Evolutionary conservation across 2,329 filamentous ascomycete species (phyloP), one percentile per base, ranked within the genome.

Genomic region (Microdochium paspali): DNA sequence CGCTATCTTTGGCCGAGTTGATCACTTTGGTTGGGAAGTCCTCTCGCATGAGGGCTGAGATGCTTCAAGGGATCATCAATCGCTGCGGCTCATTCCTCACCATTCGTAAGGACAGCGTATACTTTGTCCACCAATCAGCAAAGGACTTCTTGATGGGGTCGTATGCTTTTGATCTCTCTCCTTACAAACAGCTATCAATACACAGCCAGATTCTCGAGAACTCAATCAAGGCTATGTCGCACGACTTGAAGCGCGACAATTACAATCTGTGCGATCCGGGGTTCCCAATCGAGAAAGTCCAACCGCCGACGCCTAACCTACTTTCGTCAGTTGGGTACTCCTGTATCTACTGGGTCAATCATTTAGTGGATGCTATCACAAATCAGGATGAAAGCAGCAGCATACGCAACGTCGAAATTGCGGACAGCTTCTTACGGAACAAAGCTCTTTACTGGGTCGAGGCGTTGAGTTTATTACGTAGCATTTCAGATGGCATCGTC

Each of bases 361-460:
- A 69, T 54, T 45, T 66, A 9, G 20, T 28, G 10, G 28, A 58
- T 4, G 45, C 44, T 20, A 21, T 39, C 30, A 24, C 2, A 1
- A 5, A 23, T 24, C 13, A 15, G 7, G 9, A 32, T 26, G 35
- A n/a, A 13, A 25, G 35, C 26, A 9, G 7, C 24, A 23, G 45
- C 49, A 56, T 60, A 47, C 49, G 52, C 46, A 58, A 64, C 44
- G 48, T 49, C 42, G 58, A 56, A 21, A n/a, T n/a, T 18, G 50
- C 62, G 3, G 46, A 61, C 46, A 15, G 23, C 2, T 72, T 72
- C 49, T 48, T 71, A 7, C 44, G 56, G 49, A 46, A 55, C 15
- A 60, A 66, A 15, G 59, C 61, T 44, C 59, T 73, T 1, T 60
- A 71, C 46, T 73, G 67, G 69, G 15, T 30, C 15, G 28, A 30